Conservation (phyloP, 2,329 filamentous ascomycete genomes). For the Graphilbum fragrans region DNA sequence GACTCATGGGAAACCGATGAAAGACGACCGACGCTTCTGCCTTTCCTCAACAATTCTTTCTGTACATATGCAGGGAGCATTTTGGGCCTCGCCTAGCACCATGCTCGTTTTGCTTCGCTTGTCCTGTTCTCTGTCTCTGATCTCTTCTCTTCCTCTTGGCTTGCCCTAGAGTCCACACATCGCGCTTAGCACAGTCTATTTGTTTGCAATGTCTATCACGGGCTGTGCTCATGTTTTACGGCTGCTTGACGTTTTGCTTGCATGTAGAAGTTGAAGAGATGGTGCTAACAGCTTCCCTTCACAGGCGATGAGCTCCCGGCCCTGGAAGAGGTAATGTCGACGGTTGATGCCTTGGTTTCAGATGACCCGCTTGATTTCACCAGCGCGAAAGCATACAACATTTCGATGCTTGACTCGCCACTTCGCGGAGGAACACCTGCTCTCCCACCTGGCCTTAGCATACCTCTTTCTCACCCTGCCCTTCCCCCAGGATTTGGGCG, state of each 20-base stretch:
- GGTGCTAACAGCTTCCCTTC: neutral
- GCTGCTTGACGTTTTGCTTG: no score
- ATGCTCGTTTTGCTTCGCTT: slow-evolving; percentile 2
- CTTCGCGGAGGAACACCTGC: slow-evolving; percentile 13
- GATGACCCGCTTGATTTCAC: slow-evolving; percentile 28
- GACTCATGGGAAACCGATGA: neutral
- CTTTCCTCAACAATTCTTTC: neutral
- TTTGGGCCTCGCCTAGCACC: no score
- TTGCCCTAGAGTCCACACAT: no score
- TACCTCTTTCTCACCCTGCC: neutral
- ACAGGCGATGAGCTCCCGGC: slow-evolving; percentile 52
- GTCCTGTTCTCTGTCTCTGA: slow-evolving; percentile 15
- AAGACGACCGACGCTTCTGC: neutral
- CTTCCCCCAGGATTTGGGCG: slow-evolving; percentile 18
- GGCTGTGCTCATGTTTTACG: no score
- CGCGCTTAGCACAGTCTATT: no score
- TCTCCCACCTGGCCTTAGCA: slow-evolving; percentile 33
- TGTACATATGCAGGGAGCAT: no score
- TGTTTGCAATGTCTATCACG: neutral
- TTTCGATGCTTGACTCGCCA: slow-evolving; percentile 16
- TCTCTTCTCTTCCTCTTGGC: slow-evolving; percentile 6
- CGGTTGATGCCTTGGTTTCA: slow-evolving; percentile 58
- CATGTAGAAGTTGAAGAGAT: neutral
- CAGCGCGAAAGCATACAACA: neutral
- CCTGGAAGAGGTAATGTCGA: slow-evolving; percentile 47